phyloP scores from a whole-genome alignment of 2,329 filamentous ascomycete genomes.

The Aspergillus clavatus region DNA sequence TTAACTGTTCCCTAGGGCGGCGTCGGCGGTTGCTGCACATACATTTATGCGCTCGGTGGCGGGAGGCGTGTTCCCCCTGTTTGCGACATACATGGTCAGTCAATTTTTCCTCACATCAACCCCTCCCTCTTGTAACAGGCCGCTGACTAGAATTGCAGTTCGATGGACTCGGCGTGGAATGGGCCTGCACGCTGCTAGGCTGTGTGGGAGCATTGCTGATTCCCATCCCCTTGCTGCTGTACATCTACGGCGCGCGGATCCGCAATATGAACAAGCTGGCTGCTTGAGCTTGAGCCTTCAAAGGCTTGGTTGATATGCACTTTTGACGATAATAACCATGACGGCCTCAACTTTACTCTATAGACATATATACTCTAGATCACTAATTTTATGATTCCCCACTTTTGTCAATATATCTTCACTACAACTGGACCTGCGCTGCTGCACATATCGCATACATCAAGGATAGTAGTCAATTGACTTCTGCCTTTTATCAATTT shows the following conservation, averaged over 20 bases:
- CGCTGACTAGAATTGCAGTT: conserved; percentile 17
- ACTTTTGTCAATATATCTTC: too few species aligned
- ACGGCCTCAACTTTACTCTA: neutral
- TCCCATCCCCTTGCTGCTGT: conserved; percentile 24
- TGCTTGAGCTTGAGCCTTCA: neutral
- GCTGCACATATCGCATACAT: too few species aligned
- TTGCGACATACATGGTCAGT: conserved; percentile 15
- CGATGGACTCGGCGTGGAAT: conserved; percentile 26
- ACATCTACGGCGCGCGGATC: conserved; percentile 9
- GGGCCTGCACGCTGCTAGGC: conserved; percentile 29
- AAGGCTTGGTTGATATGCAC: too few species aligned
- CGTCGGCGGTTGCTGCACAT: conserved; percentile 48
- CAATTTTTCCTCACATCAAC: too few species aligned
- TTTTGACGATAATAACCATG: neutral
- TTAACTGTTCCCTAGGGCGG: conserved; percentile 34
- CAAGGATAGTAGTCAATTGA: too few species aligned
- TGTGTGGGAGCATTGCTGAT: conserved; percentile 24
- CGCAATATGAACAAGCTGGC: conserved; percentile 6
- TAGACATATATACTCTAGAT: neutral
- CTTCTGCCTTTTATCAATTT: too few species aligned
- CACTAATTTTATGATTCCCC: neutral
- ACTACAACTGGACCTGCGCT: too few species aligned
- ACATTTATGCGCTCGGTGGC: conserved; percentile 44
- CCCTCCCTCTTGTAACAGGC: neutral
- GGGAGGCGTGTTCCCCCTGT: conserved; percentile 36